phyloP scores from a whole-genome alignment of 345 rosid species.

The Linum tenue region DNA sequence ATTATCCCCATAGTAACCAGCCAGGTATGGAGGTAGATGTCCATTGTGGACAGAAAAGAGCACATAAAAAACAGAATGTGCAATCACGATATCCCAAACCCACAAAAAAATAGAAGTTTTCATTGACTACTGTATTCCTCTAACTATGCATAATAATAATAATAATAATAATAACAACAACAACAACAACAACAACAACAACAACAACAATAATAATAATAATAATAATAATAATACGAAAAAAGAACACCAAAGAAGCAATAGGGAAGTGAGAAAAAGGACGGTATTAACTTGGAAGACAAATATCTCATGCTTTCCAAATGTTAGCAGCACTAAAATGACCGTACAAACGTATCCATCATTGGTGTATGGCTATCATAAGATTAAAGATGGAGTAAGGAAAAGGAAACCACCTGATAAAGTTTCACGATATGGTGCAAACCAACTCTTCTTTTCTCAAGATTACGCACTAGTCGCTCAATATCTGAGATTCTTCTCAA shows the following conservation, averaged over 20 bases:
- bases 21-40: neutral
- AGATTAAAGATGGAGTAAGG: neutral
- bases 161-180: neutral
- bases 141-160: neutral
- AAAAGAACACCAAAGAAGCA: neutral
- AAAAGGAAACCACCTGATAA: constrained; percentile 54
- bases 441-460: constrained; percentile 64
- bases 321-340: neutral
- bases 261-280: constrained; percentile 4
- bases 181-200: too few relatives aligned
- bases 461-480: constrained; percentile 56
- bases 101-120: neutral
- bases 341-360: constrained; percentile 1
- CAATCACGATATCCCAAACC: neutral
- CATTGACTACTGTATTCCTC: neutral
- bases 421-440: constrained; percentile 85
- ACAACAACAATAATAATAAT: too few relatives aligned
- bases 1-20: neutral
- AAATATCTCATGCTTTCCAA: neutral
- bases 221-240: neutral
- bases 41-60: neutral
- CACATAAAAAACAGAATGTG: too few relatives aligned
- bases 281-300: neutral
- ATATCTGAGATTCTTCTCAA: constrained; percentile 80
- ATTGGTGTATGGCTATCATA: neutral